Percentiles rank a stretch among this genome's conserved stretches.
Evolutionary conservation across 495 filamentous ascomycete species (phyloP).

Genomic region (Hypoxylon fragiforme): DNA sequence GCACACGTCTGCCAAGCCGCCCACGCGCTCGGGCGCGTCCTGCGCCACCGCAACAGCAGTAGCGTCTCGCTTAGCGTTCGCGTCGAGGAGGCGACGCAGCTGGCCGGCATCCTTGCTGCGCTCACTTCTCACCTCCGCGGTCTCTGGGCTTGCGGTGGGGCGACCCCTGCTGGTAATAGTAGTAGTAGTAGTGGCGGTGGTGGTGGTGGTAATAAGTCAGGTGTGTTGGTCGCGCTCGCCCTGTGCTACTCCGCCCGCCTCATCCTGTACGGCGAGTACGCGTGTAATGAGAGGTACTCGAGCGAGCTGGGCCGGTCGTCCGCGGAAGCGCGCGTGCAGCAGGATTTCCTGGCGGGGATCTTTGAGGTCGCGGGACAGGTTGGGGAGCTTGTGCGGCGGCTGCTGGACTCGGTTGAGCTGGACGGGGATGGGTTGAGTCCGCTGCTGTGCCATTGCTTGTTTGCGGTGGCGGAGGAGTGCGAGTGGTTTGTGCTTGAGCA

Average conservation of each 20-base stretch:
- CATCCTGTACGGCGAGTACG: constrained; percentile 26
- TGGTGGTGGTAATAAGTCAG: background rate
- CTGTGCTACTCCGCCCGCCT: constrained; percentile 29
- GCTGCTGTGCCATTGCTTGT: constrained; percentile 28
- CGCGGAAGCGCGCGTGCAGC: constrained; percentile 28
- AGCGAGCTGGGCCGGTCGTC: constrained; percentile 26
- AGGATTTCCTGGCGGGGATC: constrained; percentile 16
- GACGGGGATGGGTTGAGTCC: constrained; percentile 5
- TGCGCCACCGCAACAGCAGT: constrained; percentile 35
- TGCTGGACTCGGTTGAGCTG: constrained; percentile 8
- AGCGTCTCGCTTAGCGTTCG: constrained; percentile 10
- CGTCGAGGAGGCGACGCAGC: constrained; percentile 26
- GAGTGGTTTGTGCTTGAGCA: constrained; percentile 29
- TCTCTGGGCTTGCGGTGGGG: no score
- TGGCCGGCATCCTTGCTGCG: constrained; percentile 20
- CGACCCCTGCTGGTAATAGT: no score
- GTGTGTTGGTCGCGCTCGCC: constrained; percentile 3
- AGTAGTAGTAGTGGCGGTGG: no score
- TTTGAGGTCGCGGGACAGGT: constrained; percentile 6
- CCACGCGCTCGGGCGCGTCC: constrained; percentile 45
- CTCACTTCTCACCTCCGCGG: constrained; percentile 15
- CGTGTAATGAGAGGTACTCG: constrained; percentile 30
- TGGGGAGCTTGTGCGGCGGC: constrained; percentile 16
- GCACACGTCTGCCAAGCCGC: constrained; percentile 49
- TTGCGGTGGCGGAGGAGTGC: constrained; percentile 19